Evolutionary conservation across 2,329 filamentous ascomycete genomes (phyloP), one percentile per base, ranked within the genome.

Genomic region (Cladophialophora bantiana): DNA sequence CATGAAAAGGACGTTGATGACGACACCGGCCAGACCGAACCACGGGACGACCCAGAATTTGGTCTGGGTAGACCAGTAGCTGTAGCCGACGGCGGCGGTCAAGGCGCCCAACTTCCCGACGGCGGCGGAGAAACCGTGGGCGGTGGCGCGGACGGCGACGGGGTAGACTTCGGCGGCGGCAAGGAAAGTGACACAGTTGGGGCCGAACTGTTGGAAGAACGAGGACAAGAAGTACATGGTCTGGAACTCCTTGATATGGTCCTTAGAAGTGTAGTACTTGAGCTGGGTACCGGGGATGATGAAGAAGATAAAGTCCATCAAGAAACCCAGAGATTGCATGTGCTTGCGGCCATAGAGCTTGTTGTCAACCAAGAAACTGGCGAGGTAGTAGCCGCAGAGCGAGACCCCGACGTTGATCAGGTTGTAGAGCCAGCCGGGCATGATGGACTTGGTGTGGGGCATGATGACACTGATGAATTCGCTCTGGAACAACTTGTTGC

Each of bases 191-290:
- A 97, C 93, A 55, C 89, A 90, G 86, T 98, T 98, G 80, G 94
- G 94, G 12, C 94, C 94, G 76, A 98, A 98, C 78, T 98, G 94
- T 86, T 97, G 97, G 89, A 98, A 98, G 85, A 98, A 98, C 31
- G 92, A 96, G 7, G 93, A 96, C 73, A 98, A 79, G 83, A 97
- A 97, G 86, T 97, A 74, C 93, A 98, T 97, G 77, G 94, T 89
- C 83, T 97, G 94, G 89, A 98, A 98, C n/a, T 85, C 83, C 75
- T 92, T 89, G 78, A 97, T 90, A 74, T 92, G 88, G 5, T 83
- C 83, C 0, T 85, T 82, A 58, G 83, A 84, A 20, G 87, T 93
- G 83, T 93, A 97, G 86, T 95, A 93, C 0, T 91, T 78, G 83
- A 89, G 97, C 76, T 92, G 84, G 86, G 97, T 97, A 54, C 90